A percentile compares a stretch with the other conserved stretches of the same genome.
Evolutionary conservation across 208 protist species (phyloP).

Genomic region (Trichomonas tenax): DNA sequence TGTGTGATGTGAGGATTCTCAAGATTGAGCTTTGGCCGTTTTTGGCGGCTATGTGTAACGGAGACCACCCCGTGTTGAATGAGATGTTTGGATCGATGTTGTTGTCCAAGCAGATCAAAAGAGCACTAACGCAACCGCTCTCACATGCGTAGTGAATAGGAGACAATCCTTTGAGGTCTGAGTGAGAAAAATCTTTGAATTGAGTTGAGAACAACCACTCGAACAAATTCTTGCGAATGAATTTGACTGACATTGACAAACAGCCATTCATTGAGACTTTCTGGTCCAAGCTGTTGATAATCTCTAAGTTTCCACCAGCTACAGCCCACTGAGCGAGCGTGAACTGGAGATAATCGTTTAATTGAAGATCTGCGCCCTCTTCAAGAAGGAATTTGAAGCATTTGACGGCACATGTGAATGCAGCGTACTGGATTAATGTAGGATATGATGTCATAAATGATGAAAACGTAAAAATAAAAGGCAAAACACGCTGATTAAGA

Average conservation of each 20-base stretch:
- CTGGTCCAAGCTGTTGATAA: not conserved
- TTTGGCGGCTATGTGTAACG: not conserved
- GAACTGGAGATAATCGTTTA: not conserved
- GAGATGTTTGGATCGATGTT: not conserved
- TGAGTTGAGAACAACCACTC: not conserved
- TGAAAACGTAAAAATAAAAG: not conserved
- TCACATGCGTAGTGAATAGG: not conserved
- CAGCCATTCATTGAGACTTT: not conserved
- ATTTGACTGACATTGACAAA: not conserved
- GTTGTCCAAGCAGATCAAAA: not conserved
- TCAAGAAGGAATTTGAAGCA: not conserved
- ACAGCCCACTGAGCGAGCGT: not conserved
- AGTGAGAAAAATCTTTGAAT: not conserved
- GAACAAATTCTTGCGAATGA: not conserved
- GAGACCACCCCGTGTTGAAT: not conserved
- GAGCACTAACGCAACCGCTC: not conserved
- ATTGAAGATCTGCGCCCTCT: not conserved
- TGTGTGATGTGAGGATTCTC: not conserved
- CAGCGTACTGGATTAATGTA: not conserved
- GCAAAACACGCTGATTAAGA: not conserved
- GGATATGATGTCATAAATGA: not conserved
- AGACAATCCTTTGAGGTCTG: not conserved
- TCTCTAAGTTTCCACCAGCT: not conserved
- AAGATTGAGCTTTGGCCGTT: not conserved
- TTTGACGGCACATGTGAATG: not conserved